phyloP scores from a whole-genome alignment of 2,329 filamentous ascomycete genomes.

The Fusarium mexicanum region DNA sequence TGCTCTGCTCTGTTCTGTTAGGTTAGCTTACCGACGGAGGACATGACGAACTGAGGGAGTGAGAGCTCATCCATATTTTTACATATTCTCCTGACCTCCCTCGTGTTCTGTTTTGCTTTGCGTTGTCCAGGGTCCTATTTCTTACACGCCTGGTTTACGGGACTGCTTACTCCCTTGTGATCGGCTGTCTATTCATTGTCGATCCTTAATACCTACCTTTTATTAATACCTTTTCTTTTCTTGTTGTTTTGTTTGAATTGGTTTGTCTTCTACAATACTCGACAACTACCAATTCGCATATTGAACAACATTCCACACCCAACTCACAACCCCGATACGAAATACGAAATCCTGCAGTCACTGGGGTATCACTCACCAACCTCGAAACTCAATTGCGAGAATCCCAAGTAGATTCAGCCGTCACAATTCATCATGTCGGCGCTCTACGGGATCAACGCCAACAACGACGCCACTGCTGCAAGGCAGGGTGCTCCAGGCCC shows the following conservation, averaged over 20 bases:
- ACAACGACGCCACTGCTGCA: conserved; percentile 60
- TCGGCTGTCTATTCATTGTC: conserved; percentile 29
- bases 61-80: conserved; percentile 24
- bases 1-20: neutral
- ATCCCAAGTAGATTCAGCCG: conserved; percentile 14
- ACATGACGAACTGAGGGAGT: conserved; percentile 17
- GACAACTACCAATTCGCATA: conserved; percentile 1
- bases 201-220: conserved; percentile 36
- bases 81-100: conserved; percentile 24
- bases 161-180: neutral
- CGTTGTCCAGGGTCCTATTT: neutral
- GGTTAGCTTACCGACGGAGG: neutral
- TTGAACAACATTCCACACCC: neutral
- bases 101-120: conserved; percentile 1
- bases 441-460: conserved; percentile 47
- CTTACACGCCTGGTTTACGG: conserved; percentile 17
- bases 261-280: neutral
- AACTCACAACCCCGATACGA: neutral
- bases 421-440: conserved; percentile 37
- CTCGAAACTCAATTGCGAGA: conserved; percentile 31
- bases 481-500: conserved; percentile 52
- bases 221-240: conserved; percentile 25
- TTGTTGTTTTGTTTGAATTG: conserved; percentile 4
- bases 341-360: conserved; percentile 1
- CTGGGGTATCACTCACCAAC: conserved; percentile 6